Percentiles rank a stretch among this genome's conserved stretches.
These are phyloP conservation scores for Albophoma yamanashiensis DNA, from an alignment of 2,329 filamentous ascomycete genomes.

Conservation along the genomic window DNA sequence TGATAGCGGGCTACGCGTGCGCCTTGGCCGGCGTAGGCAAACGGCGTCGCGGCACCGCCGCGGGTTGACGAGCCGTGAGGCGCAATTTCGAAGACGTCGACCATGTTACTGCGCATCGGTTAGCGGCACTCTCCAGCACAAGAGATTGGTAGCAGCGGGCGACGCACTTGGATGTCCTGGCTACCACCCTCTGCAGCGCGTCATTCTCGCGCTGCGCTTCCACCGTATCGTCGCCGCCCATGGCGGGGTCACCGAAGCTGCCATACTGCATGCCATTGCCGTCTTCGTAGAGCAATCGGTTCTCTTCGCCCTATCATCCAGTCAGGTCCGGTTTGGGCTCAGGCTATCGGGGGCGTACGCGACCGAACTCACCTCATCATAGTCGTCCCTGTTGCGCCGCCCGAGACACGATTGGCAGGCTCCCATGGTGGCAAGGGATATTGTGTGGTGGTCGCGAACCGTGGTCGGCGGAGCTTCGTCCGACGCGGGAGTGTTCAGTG, in stretches of 20 bases:
- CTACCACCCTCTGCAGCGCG: constrained; percentile 52
- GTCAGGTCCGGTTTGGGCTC: background rate
- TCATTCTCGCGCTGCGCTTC: constrained; percentile 55
- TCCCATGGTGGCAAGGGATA: constrained; percentile 34
- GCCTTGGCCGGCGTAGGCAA: constrained; percentile 43
- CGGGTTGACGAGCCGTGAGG: constrained; percentile 34
- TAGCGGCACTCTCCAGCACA: background rate
- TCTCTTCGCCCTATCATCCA: constrained; percentile 40
- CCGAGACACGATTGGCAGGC: constrained; percentile 52
- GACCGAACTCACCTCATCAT: constrained; percentile 40
- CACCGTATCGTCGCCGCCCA: constrained; percentile 46
- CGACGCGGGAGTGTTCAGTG: background rate
- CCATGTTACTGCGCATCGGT: constrained; percentile 43
- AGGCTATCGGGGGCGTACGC: background rate
- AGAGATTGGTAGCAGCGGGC: background rate
- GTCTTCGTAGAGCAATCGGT: constrained; percentile 50
- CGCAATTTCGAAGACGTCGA: constrained; percentile 56
- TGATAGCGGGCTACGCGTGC: constrained; percentile 48
- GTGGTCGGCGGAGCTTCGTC: background rate
- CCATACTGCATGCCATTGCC: constrained; percentile 49
- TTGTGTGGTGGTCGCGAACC: background rate
- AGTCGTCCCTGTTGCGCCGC: constrained; percentile 34
- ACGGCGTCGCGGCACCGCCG: constrained; percentile 25
- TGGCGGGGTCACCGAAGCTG: constrained; percentile 47
- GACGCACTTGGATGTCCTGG: constrained; percentile 52